A percentile compares a stretch with the other conserved stretches of the same genome.
phyloP scores from a whole-genome alignment of 2,329 filamentous ascomycete genomes.

The Escovopsis sp. region DNA sequence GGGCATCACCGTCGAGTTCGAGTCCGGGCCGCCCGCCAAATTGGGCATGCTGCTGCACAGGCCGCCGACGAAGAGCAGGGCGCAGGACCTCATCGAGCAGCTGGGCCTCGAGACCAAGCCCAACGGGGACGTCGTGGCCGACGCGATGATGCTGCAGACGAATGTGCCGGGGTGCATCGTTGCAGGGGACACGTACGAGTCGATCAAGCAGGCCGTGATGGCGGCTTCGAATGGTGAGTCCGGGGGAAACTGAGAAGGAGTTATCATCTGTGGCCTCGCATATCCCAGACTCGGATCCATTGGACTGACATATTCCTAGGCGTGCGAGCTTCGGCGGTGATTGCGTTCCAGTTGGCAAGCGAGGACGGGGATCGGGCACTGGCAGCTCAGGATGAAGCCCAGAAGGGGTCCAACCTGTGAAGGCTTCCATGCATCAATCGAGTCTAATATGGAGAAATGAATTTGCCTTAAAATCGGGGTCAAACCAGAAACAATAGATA shows the following conservation, averaged over 20 bases:
- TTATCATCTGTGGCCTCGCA: too few relatives aligned
- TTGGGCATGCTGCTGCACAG: conserved; percentile 24
- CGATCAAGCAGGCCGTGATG: conserved; percentile 5
- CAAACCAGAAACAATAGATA: too few relatives aligned
- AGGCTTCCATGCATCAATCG: too few relatives aligned
- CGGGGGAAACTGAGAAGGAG: too few relatives aligned
- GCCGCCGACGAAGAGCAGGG: conserved; percentile 21
- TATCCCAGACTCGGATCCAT: too few relatives aligned
- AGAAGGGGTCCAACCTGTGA: background rate
- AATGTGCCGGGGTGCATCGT: conserved; percentile 36
- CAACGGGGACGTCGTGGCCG: conserved; percentile 27
- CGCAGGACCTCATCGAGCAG: conserved; percentile 27
- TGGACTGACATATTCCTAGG: background rate
- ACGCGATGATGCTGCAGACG: conserved; percentile 31
- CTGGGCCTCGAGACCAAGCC: conserved; percentile 26
- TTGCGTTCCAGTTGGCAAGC: conserved; percentile 3
- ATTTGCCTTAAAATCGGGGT: too few relatives aligned
- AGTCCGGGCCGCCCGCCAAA: conserved; percentile 19
- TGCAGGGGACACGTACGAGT: conserved; percentile 29
- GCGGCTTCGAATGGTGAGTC: conserved; percentile 4
- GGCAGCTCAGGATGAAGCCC: background rate
- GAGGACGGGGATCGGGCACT: conserved; percentile 4
- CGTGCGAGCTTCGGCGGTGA: conserved; percentile 1
- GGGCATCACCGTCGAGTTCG: conserved; percentile 22
- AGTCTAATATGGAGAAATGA: too few relatives aligned